A percentile compares a stretch with the other conserved stretches of the same genome.
Evolutionary conservation across 228 moss, liverwort and hornwort species (phyloP).

Genomic region (Sphagnum magellanicum): DNA sequence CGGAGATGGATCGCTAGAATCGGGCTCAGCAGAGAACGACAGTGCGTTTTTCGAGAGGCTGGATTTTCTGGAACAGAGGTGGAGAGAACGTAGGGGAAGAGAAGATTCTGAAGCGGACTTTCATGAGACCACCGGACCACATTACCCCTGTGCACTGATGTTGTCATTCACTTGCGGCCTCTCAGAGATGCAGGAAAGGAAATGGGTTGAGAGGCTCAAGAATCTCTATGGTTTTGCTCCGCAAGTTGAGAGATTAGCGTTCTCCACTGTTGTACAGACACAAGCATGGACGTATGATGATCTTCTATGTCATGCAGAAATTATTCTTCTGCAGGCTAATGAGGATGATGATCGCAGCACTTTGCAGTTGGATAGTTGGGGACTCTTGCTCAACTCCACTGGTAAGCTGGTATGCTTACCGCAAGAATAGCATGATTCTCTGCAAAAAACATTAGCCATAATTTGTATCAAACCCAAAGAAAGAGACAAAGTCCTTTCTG

Average conservation of each 20-base stretch:
- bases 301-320: conserved; percentile 31
- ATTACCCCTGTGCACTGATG: conserved; percentile 1
- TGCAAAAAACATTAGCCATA: not conserved
- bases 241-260: conserved; percentile 46
- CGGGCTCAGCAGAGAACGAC: not conserved
- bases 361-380: conserved; percentile 44
- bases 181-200: not conserved
- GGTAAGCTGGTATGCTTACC: conserved; percentile 22
- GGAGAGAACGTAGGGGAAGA: not conserved
- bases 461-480: not conserved
- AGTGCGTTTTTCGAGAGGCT: not conserved
- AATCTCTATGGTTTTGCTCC: conserved; percentile 37
- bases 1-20: too few relatives aligned
- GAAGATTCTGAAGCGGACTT: not conserved
- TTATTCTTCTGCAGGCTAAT: conserved; percentile 21
- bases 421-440: not conserved
- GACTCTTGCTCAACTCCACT: conserved; percentile 26
- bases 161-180: not conserved
- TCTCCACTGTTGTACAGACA: conserved; percentile 31
- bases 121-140: not conserved
- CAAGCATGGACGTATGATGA: conserved; percentile 44
- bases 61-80: not conserved
- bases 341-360: conserved; percentile 26
- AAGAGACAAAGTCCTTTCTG: too few relatives aligned
- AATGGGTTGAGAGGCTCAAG: conserved; percentile 27